Conservation (phyloP, 2,329 filamentous ascomycete species). For the Colletotrichum falcatum region DNA sequence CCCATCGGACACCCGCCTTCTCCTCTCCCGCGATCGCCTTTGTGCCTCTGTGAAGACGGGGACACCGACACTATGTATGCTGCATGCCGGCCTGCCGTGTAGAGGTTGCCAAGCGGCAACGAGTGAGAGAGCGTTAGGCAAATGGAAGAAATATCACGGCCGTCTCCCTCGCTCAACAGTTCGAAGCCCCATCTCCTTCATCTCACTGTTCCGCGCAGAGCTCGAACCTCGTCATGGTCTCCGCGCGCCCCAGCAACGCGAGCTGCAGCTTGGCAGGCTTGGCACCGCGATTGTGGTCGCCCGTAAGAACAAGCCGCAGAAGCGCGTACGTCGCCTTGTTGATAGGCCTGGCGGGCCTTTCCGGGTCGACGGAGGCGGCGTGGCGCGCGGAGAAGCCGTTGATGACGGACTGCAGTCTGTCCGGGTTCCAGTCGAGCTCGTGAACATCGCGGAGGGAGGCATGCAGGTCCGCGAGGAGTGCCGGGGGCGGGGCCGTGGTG, state of each 20-base stretch:
- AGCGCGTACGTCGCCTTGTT: slow-evolving; percentile 33
- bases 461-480: slow-evolving; percentile 27
- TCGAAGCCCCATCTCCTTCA: neutral
- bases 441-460: slow-evolving; percentile 26
- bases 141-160: too few species aligned
- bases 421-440: slow-evolving; percentile 31
- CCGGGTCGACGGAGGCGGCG: slow-evolving; percentile 9
- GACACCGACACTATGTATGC: neutral
- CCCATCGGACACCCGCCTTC: neutral
- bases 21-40: neutral
- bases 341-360: slow-evolving; percentile 4
- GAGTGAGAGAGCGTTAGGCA: neutral
- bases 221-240: slow-evolving; percentile 39
- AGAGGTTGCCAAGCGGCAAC: neutral
- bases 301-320: slow-evolving; percentile 36
- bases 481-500: neutral
- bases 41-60: neutral
- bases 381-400: slow-evolving; percentile 17
- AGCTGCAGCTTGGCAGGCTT: slow-evolving; percentile 43
- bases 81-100: neutral
- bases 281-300: slow-evolving; percentile 30
- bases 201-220: slow-evolving; percentile 22
- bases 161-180: neutral
- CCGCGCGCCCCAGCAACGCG: slow-evolving; percentile 34
- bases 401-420: slow-evolving; percentile 33